Evolutionary conservation across 768 basidiomycete genomes (phyloP).

Genomic region (Mycena albidolilacea): DNA sequence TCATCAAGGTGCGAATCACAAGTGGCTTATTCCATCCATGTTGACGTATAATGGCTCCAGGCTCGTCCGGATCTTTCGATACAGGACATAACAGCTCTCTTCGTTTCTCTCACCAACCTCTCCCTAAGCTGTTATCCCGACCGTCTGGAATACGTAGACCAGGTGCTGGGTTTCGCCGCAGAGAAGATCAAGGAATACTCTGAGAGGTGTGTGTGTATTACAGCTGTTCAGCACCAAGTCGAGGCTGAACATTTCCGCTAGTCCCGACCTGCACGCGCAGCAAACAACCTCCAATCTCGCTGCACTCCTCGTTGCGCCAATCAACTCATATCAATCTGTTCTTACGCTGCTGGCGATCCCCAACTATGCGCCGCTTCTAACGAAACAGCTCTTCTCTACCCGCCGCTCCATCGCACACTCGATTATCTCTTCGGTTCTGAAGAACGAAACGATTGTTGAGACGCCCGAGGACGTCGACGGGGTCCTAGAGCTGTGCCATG

Average conservation of each 20-base stretch:
- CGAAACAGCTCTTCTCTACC: conserved; percentile 90
- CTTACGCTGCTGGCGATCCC: conserved; percentile 98
- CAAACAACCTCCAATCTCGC: conserved; percentile 94
- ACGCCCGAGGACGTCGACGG: conserved; percentile 95
- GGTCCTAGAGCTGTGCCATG: conserved; percentile 92
- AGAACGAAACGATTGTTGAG: conserved; percentile 97
- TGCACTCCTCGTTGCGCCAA: conserved; percentile 91
- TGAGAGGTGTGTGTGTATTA: conserved; percentile 76
- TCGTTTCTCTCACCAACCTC: conserved; percentile 95
- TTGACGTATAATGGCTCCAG: conserved; percentile 54
- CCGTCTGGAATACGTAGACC: conserved; percentile 96
- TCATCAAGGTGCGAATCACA: conserved; percentile 82
- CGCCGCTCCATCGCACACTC: conserved; percentile 95
- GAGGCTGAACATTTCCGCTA: conserved; percentile 47
- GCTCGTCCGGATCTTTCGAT: conserved; percentile 97
- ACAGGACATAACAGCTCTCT: conserved; percentile 96
- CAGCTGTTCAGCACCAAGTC: not conserved
- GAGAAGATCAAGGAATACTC: conserved; percentile 88
- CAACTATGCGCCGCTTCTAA: conserved; percentile 86
- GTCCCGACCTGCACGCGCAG: conserved; percentile 89
- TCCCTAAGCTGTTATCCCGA: conserved; percentile 98
- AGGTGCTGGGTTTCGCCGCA: conserved; percentile 91
- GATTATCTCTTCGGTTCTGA: conserved; percentile 93
- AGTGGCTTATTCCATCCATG: conserved; percentile 39
- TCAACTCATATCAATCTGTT: conserved; percentile 96